Conservation (phyloP, 768 basidiomycete species). For the Pleurotus tuber-regium region DNA sequence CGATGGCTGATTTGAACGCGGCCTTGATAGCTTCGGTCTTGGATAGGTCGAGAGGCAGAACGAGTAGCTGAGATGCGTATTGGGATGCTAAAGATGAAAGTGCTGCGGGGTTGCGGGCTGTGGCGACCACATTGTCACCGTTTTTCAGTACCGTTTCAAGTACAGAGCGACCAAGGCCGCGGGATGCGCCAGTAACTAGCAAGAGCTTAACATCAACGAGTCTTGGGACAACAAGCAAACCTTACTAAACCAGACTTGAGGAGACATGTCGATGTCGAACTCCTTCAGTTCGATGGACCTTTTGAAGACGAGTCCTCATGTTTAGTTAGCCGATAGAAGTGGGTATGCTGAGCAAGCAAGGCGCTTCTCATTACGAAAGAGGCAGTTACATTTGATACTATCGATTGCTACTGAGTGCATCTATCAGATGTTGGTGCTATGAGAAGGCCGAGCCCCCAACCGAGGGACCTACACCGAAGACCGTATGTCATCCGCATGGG, state of each 20-base stretch:
- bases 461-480: not conserved
- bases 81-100: constrained; percentile 26
- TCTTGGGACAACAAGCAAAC: not conserved
- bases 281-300: not conserved
- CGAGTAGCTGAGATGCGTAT: constrained; percentile 31
- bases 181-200: constrained; percentile 17
- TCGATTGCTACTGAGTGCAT: not conserved
- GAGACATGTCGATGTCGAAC: constrained; percentile 7
- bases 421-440: too few relatives aligned
- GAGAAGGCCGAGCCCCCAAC: not conserved
- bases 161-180: constrained; percentile 39
- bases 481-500: too few relatives aligned
- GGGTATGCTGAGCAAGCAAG: constrained; percentile 8
- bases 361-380: not conserved
- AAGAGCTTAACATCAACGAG: not conserved
- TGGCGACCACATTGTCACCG: constrained; percentile 40
- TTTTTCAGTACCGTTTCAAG: constrained; percentile 30
- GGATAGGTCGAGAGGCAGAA: constrained; percentile 36
- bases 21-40: constrained; percentile 23
- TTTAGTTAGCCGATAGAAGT: constrained; percentile 9
- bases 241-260: constrained; percentile 11
- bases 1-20: constrained; percentile 29
- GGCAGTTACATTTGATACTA: not conserved
- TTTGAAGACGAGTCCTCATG: not conserved
- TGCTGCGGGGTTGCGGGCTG: constrained; percentile 30